phyloP scores from a whole-genome alignment of 2,329 filamentous ascomycete species.

The Pseudocercospora cruenta region DNA sequence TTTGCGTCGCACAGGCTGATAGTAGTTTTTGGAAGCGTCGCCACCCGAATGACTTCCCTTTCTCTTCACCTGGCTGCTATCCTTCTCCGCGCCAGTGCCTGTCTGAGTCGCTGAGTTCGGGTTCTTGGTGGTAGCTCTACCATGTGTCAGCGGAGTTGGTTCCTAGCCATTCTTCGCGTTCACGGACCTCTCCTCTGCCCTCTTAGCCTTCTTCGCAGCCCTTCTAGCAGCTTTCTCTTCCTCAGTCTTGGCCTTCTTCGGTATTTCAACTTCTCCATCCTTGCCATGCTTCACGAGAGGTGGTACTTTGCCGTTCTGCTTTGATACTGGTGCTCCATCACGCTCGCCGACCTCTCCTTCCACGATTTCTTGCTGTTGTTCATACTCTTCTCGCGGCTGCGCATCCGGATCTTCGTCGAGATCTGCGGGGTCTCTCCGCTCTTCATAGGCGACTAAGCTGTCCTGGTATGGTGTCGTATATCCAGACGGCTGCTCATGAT shows the following conservation, averaged over 20 bases:
- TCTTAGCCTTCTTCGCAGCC: slow-evolving; percentile 59
- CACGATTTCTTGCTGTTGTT: slow-evolving; percentile 44
- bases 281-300: slow-evolving; percentile 31
- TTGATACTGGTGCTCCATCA: slow-evolving; percentile 32
- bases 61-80: background rate
- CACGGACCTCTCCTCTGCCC: slow-evolving; percentile 47
- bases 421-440: slow-evolving; percentile 22
- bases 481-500: slow-evolving; percentile 2
- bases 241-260: slow-evolving; percentile 27
- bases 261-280: slow-evolving; percentile 25
- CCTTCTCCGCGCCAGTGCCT: background rate
- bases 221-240: slow-evolving; percentile 58
- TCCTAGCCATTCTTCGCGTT: slow-evolving; percentile 5
- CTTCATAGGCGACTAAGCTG: slow-evolving; percentile 14
- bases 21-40: too few species aligned
- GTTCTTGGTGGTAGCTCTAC: background rate
- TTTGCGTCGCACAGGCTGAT: too few species aligned
- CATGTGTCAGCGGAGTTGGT: background rate
- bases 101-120: background rate
- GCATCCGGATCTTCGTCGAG: slow-evolving; percentile 33
- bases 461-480: slow-evolving; percentile 19
- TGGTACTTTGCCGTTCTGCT: slow-evolving; percentile 39
- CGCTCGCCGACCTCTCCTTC: slow-evolving; percentile 47
- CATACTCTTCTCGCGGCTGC: slow-evolving; percentile 50
- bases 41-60: background rate